These are phyloP conservation scores for Lanmaoa pseudosensibilis DNA, from an alignment of 768 basidiomycete genomes.

Conservation along the genomic window DNA sequence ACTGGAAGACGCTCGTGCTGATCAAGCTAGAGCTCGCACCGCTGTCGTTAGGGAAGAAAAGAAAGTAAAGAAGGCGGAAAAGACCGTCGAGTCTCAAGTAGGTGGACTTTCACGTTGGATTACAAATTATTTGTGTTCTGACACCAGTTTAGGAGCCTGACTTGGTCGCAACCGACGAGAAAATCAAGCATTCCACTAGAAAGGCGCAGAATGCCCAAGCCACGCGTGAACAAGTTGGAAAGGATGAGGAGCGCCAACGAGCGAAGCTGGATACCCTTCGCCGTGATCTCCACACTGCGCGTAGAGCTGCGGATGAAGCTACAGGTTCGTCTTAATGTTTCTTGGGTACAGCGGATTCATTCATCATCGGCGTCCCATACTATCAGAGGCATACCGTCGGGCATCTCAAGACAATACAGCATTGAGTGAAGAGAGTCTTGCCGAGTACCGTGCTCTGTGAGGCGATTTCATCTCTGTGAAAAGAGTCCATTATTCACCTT, in stretches of 20 bases:
- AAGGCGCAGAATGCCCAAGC: slow-evolving; percentile 72
- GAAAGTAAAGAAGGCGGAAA: slow-evolving; percentile 88
- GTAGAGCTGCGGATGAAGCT: slow-evolving; percentile 71
- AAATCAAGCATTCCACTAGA: slow-evolving; percentile 81
- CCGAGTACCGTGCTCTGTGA: slow-evolving; percentile 61
- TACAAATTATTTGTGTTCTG: not conserved
- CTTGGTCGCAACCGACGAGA: slow-evolving; percentile 78
- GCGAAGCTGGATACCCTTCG: slow-evolving; percentile 55
- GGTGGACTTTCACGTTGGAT: slow-evolving; percentile 14
- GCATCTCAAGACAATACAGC: slow-evolving; percentile 74
- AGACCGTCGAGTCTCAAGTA: slow-evolving; percentile 81
- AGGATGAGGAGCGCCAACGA: slow-evolving; percentile 54
- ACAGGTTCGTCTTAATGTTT: slow-evolving; percentile 52
- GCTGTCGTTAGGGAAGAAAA: slow-evolving; percentile 82
- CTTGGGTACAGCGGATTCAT: not conserved
- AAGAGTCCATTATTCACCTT: slow-evolving; percentile 3
- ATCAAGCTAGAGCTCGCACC: slow-evolving; percentile 76
- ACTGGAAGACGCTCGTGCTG: slow-evolving; percentile 70
- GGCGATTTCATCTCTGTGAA: not conserved
- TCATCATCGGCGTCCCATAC: slow-evolving; percentile 11
- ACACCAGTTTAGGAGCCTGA: slow-evolving; percentile 68
- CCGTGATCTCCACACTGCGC: slow-evolving; percentile 65
- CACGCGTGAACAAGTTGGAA: slow-evolving; percentile 60
- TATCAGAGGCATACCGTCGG: slow-evolving; percentile 71
- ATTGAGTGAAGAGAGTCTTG: slow-evolving; percentile 78